phyloP scores from a whole-genome alignment of 2,329 filamentous ascomycete species.

The Pseudocercospora cruenta region DNA sequence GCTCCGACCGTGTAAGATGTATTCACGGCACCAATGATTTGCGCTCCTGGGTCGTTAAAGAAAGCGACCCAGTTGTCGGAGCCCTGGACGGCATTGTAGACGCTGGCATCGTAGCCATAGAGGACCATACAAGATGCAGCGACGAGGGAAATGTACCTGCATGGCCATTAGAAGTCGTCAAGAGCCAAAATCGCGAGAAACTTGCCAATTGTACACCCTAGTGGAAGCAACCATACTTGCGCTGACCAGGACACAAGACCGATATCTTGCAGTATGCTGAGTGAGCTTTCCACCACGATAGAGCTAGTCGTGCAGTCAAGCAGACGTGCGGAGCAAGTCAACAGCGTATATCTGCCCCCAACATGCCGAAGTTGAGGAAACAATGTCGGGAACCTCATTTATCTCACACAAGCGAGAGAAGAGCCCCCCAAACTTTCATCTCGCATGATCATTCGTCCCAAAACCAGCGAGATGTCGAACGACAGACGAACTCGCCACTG shows the following conservation, averaged over 20 bases:
- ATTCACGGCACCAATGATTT: slow-evolving; percentile 62
- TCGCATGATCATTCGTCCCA: background rate
- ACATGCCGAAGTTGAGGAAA: no score
- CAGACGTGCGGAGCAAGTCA: no score
- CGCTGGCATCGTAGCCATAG: slow-evolving; percentile 74
- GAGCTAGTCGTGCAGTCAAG: background rate
- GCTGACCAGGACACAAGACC: background rate
- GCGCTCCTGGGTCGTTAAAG: slow-evolving; percentile 57
- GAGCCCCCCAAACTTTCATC: background rate
- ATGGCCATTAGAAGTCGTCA: background rate
- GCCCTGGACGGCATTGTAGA: slow-evolving; percentile 72
- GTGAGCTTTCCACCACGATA: no score
- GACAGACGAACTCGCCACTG: background rate
- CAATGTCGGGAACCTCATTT: background rate
- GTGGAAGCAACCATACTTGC: background rate
- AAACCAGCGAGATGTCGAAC: background rate
- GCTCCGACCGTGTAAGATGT: slow-evolving; percentile 73
- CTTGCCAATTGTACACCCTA: slow-evolving; percentile 5
- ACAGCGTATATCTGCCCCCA: no score
- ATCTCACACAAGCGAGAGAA: background rate
- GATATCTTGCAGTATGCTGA: no score
- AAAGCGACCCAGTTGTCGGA: slow-evolving; percentile 68
- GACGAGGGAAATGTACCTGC: slow-evolving; percentile 67
- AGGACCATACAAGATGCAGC: slow-evolving; percentile 75
- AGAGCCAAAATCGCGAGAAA: background rate